phyloP scores from a whole-genome alignment of 108 stramenopile genomes.

The Cyclotella atomus region DNA sequence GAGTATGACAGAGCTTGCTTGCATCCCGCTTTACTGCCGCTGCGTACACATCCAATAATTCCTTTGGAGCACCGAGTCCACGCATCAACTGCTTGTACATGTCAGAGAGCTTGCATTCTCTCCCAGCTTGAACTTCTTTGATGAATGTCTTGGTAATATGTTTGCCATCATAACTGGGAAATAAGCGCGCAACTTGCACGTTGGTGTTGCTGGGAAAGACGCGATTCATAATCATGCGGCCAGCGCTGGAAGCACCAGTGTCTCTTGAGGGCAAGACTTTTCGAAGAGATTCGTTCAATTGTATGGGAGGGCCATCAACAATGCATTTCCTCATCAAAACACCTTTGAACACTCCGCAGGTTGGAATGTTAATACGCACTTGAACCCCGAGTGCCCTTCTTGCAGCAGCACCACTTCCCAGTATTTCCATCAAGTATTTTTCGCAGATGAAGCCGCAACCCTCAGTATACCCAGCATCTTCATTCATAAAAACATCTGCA shows the following conservation, averaged over 20 bases:
- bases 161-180: not conserved
- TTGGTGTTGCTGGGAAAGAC: slow-evolving; percentile 18
- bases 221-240: slow-evolving; percentile 14
- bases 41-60: slow-evolving; percentile 18
- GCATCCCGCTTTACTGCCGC: slow-evolving; percentile 6
- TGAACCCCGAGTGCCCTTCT: slow-evolving; percentile 27
- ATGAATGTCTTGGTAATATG: slow-evolving; percentile 14
- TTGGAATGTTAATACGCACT: slow-evolving; percentile 32
- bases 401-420: slow-evolving; percentile 13
- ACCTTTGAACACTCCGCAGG: slow-evolving; percentile 43
- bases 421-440: slow-evolving; percentile 8
- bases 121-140: slow-evolving; percentile 7
- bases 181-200: slow-evolving; percentile 8
- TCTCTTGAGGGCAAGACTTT: slow-evolving; percentile 51
- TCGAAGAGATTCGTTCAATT: slow-evolving; percentile 54
- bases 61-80: slow-evolving; percentile 27
- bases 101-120: slow-evolving; percentile 19
- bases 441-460: slow-evolving; percentile 41
- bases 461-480: slow-evolving; percentile 20
- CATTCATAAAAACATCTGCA: slow-evolving; percentile 6
- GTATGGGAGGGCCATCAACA: slow-evolving; percentile 26
- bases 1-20: slow-evolving; percentile 44
- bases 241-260: slow-evolving; percentile 9
- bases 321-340: slow-evolving; percentile 49
- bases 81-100: slow-evolving; percentile 41